These are phyloP conservation scores for Nepenthes alata DNA, from an alignment of 179 eudicot species.

Conservation along the genomic window DNA sequence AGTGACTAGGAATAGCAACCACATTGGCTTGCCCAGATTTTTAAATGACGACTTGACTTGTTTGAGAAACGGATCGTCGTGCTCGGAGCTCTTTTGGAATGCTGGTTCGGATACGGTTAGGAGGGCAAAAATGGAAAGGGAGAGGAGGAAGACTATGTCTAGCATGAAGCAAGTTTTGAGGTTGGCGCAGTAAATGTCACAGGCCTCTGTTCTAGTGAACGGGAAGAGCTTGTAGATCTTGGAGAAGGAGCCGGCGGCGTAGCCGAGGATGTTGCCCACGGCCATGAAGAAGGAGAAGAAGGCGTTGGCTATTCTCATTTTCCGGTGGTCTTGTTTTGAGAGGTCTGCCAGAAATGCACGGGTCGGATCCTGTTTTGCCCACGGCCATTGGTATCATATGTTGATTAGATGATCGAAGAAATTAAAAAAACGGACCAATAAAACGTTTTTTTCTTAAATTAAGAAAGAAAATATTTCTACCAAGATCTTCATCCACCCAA, in stretches of 20 bases:
- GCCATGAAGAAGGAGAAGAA: conserved; percentile 20
- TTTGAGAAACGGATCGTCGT: conserved; percentile 3
- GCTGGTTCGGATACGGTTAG: conserved; percentile 5
- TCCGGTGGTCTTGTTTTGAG: conserved; percentile 14
- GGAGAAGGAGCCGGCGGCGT: conserved; percentile 15
- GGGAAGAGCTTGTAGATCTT: conserved; percentile 18
- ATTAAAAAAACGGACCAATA: no score
- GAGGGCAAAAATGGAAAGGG: conserved; percentile 9
- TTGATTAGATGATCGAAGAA: no score
- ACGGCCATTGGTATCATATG: no score
- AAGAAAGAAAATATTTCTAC: no score
- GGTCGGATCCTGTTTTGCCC: conserved; percentile 9
- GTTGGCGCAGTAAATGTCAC: conserved; percentile 20
- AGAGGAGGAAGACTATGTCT: conserved; percentile 13
- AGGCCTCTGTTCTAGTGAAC: conserved; percentile 15
- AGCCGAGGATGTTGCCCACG: conserved; percentile 15
- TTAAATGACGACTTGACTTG: conserved; percentile 13
- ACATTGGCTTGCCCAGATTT: conserved; percentile 26
- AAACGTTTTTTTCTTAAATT: no score
- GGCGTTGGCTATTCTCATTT: conserved; percentile 18
- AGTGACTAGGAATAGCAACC: conserved; percentile 21
- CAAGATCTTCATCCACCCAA: no score
- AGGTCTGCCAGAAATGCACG: conserved; percentile 20
- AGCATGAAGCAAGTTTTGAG: conserved; percentile 21
- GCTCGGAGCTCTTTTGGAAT: neutral